Evolutionary conservation across 2,329 filamentous ascomycete species (phyloP).

Genomic region (Verticillium zaregamsianum): DNA sequence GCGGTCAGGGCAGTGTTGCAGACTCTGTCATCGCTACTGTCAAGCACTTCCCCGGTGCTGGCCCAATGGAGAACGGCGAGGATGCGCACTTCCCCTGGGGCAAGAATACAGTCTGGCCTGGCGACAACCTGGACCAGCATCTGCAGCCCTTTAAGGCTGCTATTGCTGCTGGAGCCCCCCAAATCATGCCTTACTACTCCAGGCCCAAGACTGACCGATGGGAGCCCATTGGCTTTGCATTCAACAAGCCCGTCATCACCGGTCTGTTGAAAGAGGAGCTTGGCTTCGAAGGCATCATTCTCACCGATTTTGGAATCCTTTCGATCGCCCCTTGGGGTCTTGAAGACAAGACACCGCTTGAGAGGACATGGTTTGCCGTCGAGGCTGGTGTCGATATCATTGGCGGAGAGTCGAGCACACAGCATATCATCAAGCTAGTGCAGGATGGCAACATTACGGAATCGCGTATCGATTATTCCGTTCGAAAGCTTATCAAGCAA

Average conservation of each 20-base stretch:
- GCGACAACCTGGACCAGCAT: not conserved
- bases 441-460: constrained; percentile 32
- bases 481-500: constrained; percentile 39
- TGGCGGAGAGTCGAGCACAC: constrained; percentile 41
- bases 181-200: constrained; percentile 46
- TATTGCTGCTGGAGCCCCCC: not conserved
- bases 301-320: constrained; percentile 48
- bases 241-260: constrained; percentile 47
- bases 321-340: constrained; percentile 45
- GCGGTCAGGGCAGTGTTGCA: not conserved
- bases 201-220: constrained; percentile 32
- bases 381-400: constrained; percentile 40
- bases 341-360: constrained; percentile 35
- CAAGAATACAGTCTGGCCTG: not conserved
- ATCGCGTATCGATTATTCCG: constrained; percentile 37
- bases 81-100: not conserved
- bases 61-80: not conserved
- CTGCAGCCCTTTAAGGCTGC: not conserved
- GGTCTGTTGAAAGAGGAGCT: constrained; percentile 40
- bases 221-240: constrained; percentile 35
- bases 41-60: constrained; percentile 1
- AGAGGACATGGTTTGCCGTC: constrained; percentile 36
- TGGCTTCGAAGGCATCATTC: constrained; percentile 44
- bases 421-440: constrained; percentile 42
- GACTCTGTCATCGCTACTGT: not conserved